phyloP scores from a whole-genome alignment of 2,329 filamentous ascomycete genomes.

The Simplicillium aogashimaense region DNA sequence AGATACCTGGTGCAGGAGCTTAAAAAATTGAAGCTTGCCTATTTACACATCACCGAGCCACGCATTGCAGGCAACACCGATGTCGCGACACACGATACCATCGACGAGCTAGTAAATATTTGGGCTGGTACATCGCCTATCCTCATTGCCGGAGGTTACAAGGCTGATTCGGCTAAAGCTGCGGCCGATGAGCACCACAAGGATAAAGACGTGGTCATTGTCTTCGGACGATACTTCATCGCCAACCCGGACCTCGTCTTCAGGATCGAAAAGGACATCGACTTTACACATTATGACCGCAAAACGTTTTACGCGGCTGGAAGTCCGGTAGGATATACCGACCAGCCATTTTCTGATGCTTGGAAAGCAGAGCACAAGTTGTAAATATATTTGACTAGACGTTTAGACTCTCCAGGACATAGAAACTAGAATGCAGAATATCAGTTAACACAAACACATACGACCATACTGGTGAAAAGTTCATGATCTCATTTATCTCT shows the following conservation, averaged over 20 bases:
- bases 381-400: too few relatives aligned
- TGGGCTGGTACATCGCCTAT: slow-evolving; percentile 19
- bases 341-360: slow-evolving; percentile 7
- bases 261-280: slow-evolving; percentile 13
- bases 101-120: slow-evolving; percentile 18
- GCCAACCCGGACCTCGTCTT: slow-evolving; percentile 19
- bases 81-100: slow-evolving; percentile 18
- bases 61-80: slow-evolving; percentile 10
- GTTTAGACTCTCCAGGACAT: too few relatives aligned
- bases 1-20: slow-evolving; percentile 15
- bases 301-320: slow-evolving; percentile 12
- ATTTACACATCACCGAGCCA: slow-evolving; percentile 18
- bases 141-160: slow-evolving; percentile 16
- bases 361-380: too few relatives aligned
- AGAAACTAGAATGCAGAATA: too few relatives aligned
- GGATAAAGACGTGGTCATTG: slow-evolving; percentile 18
- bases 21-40: slow-evolving; percentile 15
- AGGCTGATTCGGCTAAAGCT: slow-evolving; percentile 7
- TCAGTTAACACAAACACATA: too few relatives aligned
- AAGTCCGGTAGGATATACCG: slow-evolving; percentile 7
- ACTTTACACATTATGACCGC: slow-evolving; percentile 14
- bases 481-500: too few relatives aligned
- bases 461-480: too few relatives aligned
- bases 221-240: slow-evolving; percentile 17
- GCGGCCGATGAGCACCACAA: slow-evolving; percentile 15